These are phyloP conservation scores for Ormosia semicastrata DNA, from an alignment of 306 rosid species.

Conservation along the genomic window DNA sequence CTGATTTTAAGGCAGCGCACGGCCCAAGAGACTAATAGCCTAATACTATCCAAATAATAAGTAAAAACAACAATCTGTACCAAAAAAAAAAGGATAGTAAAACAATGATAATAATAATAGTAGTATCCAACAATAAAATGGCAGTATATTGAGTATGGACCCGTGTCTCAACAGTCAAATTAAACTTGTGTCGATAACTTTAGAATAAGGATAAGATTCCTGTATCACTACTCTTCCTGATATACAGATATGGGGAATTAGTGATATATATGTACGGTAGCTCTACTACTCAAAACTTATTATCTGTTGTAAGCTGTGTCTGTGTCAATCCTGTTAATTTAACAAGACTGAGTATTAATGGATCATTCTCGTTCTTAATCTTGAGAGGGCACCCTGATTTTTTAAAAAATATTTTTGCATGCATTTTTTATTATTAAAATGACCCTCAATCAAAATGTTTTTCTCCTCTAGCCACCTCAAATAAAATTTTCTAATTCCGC, in stretches of 20 bases:
- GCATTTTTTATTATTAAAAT: background rate
- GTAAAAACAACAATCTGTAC: no score
- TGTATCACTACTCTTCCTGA: background rate
- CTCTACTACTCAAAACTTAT: background rate
- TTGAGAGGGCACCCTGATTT: background rate
- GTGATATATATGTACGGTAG: background rate
- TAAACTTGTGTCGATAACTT: background rate
- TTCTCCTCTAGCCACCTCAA: background rate
- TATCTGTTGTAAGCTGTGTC: background rate
- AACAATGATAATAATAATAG: background rate
- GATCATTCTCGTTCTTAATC: background rate
- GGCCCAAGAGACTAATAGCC: no score
- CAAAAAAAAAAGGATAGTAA: no score
- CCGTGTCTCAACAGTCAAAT: slow-evolving; percentile 24
- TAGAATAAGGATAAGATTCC: background rate
- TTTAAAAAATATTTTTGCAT: background rate
- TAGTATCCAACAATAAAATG: background rate
- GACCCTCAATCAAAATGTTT: background rate
- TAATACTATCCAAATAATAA: no score
- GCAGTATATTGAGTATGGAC: slow-evolving; percentile 5
- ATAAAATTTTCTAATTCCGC: background rate
- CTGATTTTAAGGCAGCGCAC: no score
- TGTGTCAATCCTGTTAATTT: background rate
- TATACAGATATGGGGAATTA: background rate
- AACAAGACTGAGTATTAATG: background rate